Conservation (phyloP, 2,329 filamentous ascomycete genomes). For the Monosporascus cannonballus region DNA sequence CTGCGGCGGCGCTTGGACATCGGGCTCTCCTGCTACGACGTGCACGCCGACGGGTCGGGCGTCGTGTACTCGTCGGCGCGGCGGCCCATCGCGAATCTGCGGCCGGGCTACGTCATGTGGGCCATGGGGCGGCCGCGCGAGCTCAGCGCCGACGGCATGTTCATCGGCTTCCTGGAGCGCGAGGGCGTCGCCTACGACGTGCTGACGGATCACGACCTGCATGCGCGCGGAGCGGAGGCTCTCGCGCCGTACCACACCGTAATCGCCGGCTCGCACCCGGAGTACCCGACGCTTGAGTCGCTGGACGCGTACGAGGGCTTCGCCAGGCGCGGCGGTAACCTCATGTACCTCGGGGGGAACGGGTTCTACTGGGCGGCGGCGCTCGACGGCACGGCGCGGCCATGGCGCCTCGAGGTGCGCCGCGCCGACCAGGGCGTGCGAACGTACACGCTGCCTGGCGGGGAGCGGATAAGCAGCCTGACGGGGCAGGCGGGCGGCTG, state of each 20-base stretch:
- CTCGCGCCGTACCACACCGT: slow-evolving; percentile 17
- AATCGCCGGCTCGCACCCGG: slow-evolving; percentile 28
- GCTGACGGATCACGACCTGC: slow-evolving; percentile 31
- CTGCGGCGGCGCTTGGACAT: slow-evolving; percentile 26
- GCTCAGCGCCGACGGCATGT: slow-evolving; percentile 28
- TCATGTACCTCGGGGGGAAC: slow-evolving; percentile 32
- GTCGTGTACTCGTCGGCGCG: slow-evolving; percentile 24
- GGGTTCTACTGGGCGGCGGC: slow-evolving; percentile 29
- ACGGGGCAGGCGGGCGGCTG: slow-evolving; percentile 24
- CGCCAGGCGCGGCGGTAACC: slow-evolving; percentile 22
- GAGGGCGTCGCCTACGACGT: slow-evolving; percentile 26
- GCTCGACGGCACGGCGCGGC: slow-evolving; percentile 9
- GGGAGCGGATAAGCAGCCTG: slow-evolving; percentile 21
- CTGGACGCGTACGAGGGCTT: slow-evolving; percentile 24
- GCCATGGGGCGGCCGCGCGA: slow-evolving; percentile 28
- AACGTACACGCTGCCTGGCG: slow-evolving; percentile 20
- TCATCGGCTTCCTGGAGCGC: slow-evolving; percentile 29
- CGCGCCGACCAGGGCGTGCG: slow-evolving; percentile 27
- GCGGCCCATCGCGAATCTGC: slow-evolving; percentile 30
- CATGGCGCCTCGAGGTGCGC: slow-evolving; percentile 29
- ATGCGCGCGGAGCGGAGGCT: slow-evolving; percentile 13
- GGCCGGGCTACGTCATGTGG: slow-evolving; percentile 31
- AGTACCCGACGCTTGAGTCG: slow-evolving; percentile 25
- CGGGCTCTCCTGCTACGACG: slow-evolving; percentile 31
- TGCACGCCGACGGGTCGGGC: slow-evolving; percentile 30